phyloP scores from a whole-genome alignment of 495 filamentous ascomycete genomes.

The Sphaerosporella brunnea region DNA sequence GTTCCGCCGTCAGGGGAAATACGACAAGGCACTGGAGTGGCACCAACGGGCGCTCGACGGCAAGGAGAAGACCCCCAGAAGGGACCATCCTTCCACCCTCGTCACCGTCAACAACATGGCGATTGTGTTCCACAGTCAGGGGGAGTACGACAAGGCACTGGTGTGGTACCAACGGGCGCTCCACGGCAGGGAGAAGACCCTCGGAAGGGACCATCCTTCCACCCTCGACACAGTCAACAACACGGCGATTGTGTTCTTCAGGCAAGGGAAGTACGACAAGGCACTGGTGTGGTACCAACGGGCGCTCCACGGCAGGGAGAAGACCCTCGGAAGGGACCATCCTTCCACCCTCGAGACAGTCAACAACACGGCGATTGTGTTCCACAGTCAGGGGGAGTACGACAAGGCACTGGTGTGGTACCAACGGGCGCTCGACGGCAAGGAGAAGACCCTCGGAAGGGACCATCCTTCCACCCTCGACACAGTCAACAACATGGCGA shows the following conservation, averaged over 20 bases:
- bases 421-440: slow-evolving; percentile 9
- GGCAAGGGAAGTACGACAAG: slow-evolving; percentile 14
- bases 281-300: slow-evolving; percentile 12
- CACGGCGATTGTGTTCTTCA: slow-evolving; percentile 5
- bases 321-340: neutral
- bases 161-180: slow-evolving; percentile 6
- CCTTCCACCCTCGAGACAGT: neutral
- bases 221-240: slow-evolving; percentile 12
- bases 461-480: neutral
- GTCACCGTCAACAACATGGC: slow-evolving; percentile 10
- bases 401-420: slow-evolving; percentile 16
- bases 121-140: slow-evolving; percentile 1
- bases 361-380: neutral
- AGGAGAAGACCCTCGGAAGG: slow-evolving; percentile 11
- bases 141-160: slow-evolving; percentile 16
- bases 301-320: neutral
- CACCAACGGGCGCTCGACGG: slow-evolving; percentile 11
- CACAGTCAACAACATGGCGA: slow-evolving; percentile 1
- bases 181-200: slow-evolving; percentile 16
- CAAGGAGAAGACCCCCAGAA: slow-evolving; percentile 11
- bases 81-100: slow-evolving; percentile 15
- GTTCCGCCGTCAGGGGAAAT: slow-evolving; percentile 9
- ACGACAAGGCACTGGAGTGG: slow-evolving; percentile 18
- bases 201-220: slow-evolving; percentile 22
- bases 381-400: neutral